Evolutionary conservation across 306 rosid species (phyloP).

Genomic region (Sindora glabra): DNA sequence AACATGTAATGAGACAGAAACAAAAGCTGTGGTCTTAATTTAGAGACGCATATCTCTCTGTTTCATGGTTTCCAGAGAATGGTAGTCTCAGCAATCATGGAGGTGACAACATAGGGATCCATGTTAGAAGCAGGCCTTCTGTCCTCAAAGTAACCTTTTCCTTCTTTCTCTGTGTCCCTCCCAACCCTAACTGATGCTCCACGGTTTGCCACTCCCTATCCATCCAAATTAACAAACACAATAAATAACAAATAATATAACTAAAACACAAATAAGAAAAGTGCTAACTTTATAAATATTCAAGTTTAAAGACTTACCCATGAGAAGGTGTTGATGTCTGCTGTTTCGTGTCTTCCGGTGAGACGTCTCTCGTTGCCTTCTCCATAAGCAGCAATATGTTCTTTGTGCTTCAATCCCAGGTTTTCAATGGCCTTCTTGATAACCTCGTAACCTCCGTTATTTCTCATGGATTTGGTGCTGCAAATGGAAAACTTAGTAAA

Average conservation of each 20-base stretch:
- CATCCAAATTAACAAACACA: background rate
- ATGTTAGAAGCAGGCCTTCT: slow-evolving; percentile 97
- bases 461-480: slow-evolving; percentile 66
- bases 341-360: slow-evolving; percentile 62
- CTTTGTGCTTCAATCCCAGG: slow-evolving; percentile 49
- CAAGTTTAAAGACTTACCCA: too few relatives aligned
- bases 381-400: slow-evolving; percentile 64
- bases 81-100: slow-evolving; percentile 93
- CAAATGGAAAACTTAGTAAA: too few relatives aligned
- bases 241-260: too few relatives aligned
- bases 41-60: too few relatives aligned
- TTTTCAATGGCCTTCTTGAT: slow-evolving; percentile 55
- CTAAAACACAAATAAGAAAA: too few relatives aligned
- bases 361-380: slow-evolving; percentile 66
- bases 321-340: slow-evolving; percentile 41
- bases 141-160: slow-evolving; percentile 94
- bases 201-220: slow-evolving; percentile 92
- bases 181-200: slow-evolving; percentile 96
- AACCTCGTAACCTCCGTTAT: slow-evolving; percentile 46
- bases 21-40: too few relatives aligned
- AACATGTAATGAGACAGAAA: too few relatives aligned
- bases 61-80: slow-evolving; percentile 68
- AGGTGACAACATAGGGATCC: slow-evolving; percentile 94
- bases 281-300: too few relatives aligned
- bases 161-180: slow-evolving; percentile 86